Evolutionary conservation across 2,329 filamentous ascomycete species (phyloP), one percentile per base, ranked within the genome.

Genomic region (Pezizomycotina sp.): DNA sequence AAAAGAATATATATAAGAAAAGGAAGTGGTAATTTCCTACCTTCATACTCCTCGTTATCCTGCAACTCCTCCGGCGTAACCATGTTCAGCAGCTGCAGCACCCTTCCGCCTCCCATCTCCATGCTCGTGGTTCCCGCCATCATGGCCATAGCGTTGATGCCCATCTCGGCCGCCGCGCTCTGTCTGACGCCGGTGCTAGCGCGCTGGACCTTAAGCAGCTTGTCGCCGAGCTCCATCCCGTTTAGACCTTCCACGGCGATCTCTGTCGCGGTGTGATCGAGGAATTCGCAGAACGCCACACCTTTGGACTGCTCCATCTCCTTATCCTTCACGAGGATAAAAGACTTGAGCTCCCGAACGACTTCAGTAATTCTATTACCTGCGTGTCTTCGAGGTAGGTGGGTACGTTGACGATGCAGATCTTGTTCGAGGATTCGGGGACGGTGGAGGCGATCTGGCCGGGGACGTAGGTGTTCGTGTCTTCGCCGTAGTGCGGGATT

Each of bases 111-210:
- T 49, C 92, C 83, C 21, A 78, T 64, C 42, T 84, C 78, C 37
- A 68, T 68, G 23, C 79, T 77, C 3, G 75, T 81, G 13, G 89
- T 92, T 39, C 86, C 84, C 23, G 89, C 89, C 51, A 98, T 78
- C 70, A 93, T 83, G 32, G 84, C 92, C 74, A 98, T 95, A 46
- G 89, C 89, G 50, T 89, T 91, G 45, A 98, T 86, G 36, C 86
- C 82, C 68, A 93, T 91, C 53, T 98, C 89, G 25, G 92, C 69
- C 46, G 83, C 83, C 29, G 80, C 68, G 14, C 83, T 83, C 57
- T 98, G 89, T n/a, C 83, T 86, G 43, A 82, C 76, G 49, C 89
- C 89, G 47, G 93, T 79, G 57, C 84, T 92, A 19, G 89, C 91
- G 53, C 84, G 81, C 48, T 71, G 66, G 22, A 93, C 83, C 61